Evolutionary conservation across 2,329 filamentous ascomycete species (phyloP).

Genomic region (Cryphonectria radicalis): DNA sequence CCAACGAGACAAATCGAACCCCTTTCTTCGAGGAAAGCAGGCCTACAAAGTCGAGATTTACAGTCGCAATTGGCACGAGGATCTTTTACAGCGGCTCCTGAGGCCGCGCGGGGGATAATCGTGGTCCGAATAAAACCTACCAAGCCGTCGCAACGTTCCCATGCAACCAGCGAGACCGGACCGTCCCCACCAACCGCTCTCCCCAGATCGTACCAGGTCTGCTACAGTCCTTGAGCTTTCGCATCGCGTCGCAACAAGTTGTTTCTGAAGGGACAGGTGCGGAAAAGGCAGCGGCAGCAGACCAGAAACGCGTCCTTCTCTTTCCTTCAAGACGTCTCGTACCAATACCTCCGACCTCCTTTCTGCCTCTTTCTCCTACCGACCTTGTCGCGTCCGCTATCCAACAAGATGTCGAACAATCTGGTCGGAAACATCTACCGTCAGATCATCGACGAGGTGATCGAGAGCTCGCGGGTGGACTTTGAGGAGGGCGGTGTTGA

Average conservation of each 20-base stretch:
- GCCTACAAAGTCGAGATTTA: slow-evolving; percentile 6
- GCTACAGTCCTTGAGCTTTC: background rate
- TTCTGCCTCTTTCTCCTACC: background rate
- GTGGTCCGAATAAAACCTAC: slow-evolving; percentile 30
- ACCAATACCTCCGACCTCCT: background rate
- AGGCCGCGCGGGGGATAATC: slow-evolving; percentile 28
- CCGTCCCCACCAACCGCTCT: slow-evolving; percentile 3
- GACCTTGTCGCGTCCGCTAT: background rate
- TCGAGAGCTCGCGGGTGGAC: slow-evolving; percentile 88
- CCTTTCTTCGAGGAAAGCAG: background rate
- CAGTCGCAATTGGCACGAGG: slow-evolving; percentile 17
- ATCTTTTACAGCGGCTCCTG: slow-evolving; percentile 24
- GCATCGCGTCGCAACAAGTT: background rate
- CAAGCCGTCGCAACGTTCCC: slow-evolving; percentile 10
- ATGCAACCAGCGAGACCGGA: background rate
- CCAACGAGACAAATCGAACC: slow-evolving; percentile 3
- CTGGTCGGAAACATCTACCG: slow-evolving; percentile 79
- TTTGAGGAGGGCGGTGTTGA: slow-evolving; percentile 97
- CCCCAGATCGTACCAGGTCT: background rate
- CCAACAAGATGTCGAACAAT: slow-evolving; percentile 59
- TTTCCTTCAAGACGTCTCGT: background rate
- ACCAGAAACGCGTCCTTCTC: background rate
- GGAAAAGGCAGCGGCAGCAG: background rate
- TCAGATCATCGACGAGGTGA: slow-evolving; percentile 80
- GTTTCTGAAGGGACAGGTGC: background rate